These are phyloP conservation scores for Nymphaea colorata DNA, from an alignment of 164 flowering plant genomes.

Conservation along the genomic window DNA sequence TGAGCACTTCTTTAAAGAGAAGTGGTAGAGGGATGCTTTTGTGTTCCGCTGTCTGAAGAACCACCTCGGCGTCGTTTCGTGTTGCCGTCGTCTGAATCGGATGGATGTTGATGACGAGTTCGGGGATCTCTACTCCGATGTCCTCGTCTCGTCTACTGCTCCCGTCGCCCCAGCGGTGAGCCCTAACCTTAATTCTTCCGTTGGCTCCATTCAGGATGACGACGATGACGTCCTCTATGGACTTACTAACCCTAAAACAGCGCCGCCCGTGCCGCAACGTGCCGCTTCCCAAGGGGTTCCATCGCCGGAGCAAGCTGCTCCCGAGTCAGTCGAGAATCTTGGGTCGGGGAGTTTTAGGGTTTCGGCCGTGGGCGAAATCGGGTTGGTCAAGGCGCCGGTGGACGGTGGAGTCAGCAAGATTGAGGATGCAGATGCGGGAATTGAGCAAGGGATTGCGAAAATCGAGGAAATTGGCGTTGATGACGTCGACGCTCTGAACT, in stretches of 20 bases:
- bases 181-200: slow-evolving; percentile 5
- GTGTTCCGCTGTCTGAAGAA: too few species aligned
- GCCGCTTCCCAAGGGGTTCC: background rate
- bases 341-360: background rate
- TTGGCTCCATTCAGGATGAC: slow-evolving; percentile 4
- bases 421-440: background rate
- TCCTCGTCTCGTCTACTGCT: slow-evolving; percentile 34
- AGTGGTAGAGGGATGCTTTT: too few species aligned
- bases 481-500: background rate
- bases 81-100: background rate
- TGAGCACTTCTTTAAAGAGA: too few species aligned
- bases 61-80: too few species aligned
- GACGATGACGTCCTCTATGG: slow-evolving; percentile 6
- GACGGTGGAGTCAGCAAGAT: background rate
- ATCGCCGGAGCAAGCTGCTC: background rate
- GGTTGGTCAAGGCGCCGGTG: background rate
- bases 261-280: background rate
- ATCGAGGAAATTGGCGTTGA: background rate
- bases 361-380: background rate
- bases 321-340: background rate
- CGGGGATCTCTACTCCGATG: slow-evolving; percentile 96
- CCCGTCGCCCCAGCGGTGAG: slow-evolving; percentile 4
- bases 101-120: slow-evolving; percentile 99
- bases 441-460: background rate
- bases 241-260: background rate